These are phyloP conservation scores for Peribolospora kevripleyi DNA, from an alignment of 768 basidiomycete genomes.

Conservation along the genomic window DNA sequence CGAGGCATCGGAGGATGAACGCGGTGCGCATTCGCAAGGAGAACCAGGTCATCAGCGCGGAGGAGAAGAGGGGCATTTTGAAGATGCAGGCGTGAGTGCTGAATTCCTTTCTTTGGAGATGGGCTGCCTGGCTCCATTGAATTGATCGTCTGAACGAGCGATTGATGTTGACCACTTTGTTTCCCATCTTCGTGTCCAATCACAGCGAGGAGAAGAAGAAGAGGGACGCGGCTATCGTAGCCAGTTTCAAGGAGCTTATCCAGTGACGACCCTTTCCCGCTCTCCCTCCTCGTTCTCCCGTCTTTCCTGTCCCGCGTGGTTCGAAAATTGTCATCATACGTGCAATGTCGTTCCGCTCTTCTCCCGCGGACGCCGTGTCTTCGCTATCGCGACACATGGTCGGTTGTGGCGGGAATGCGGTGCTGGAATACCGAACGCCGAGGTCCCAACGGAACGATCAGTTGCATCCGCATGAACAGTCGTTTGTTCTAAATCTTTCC, in stretches of 20 bases:
- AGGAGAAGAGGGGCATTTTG: constrained; percentile 88
- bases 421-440: constrained; percentile 2
- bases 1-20: constrained; percentile 86
- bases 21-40: constrained; percentile 97
- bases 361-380: not conserved
- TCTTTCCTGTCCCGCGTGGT: not conserved
- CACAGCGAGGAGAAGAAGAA: constrained; percentile 57
- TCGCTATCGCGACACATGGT: constrained; percentile 2
- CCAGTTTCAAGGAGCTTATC: constrained; percentile 70
- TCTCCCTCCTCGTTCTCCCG: not conserved
- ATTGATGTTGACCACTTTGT: no score
- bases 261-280: not conserved
- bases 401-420: constrained; percentile 8
- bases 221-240: constrained; percentile 64
- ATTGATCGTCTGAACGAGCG: no score
- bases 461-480: no score
- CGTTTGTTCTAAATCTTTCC: no score
- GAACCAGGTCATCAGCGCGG: constrained; percentile 96
- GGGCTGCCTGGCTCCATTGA: no score
- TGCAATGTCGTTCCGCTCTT: no score
- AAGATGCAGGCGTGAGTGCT: constrained; percentile 44
- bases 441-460: no score
- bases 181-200: no score
- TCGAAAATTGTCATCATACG: not conserved
- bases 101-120: no score